Evolutionary conservation across 345 rosid genomes (phyloP).

Genomic region (Laguncularia racemosa): DNA sequence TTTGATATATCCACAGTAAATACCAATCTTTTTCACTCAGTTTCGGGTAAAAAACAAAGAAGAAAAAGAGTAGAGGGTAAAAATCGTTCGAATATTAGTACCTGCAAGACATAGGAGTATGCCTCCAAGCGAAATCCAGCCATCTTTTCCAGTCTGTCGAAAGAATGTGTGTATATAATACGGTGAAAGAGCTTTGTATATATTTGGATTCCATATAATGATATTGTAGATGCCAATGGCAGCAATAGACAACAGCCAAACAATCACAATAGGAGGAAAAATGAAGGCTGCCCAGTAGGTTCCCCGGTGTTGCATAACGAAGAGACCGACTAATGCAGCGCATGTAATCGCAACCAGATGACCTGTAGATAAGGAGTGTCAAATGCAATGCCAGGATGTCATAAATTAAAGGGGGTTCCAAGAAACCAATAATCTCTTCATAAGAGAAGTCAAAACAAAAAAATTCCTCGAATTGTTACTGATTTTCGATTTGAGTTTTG

Average conservation of each 20-base stretch:
- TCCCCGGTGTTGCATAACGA: constrained; percentile 86
- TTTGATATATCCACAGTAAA: too few relatives aligned
- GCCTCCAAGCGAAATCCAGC: constrained; percentile 86
- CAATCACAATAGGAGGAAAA: constrained; percentile 69
- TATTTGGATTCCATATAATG: constrained; percentile 72
- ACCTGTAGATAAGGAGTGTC: constrained; percentile 39
- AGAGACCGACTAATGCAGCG: constrained; percentile 67
- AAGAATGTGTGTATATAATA: constrained; percentile 61
- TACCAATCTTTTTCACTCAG: too few relatives aligned
- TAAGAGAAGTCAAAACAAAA: too few relatives aligned
- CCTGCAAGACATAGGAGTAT: constrained; percentile 77
- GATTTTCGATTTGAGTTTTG: too few relatives aligned
- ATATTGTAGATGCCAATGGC: constrained; percentile 64
- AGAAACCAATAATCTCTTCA: too few relatives aligned
- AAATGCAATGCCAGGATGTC: neutral
- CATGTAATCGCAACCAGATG: constrained; percentile 59
- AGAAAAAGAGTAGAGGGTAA: too few relatives aligned
- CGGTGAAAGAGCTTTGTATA: constrained; percentile 78
- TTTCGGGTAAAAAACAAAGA: too few relatives aligned
- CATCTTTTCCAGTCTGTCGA: constrained; percentile 61
- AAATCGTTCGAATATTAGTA: constrained; percentile 9
- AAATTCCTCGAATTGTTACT: too few relatives aligned
- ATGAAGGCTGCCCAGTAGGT: constrained; percentile 60
- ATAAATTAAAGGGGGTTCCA: too few relatives aligned
- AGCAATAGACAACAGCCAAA: constrained; percentile 72